phyloP scores from a whole-genome alignment of 2,329 filamentous ascomycete genomes.

The Cladophialophora exuberans region DNA sequence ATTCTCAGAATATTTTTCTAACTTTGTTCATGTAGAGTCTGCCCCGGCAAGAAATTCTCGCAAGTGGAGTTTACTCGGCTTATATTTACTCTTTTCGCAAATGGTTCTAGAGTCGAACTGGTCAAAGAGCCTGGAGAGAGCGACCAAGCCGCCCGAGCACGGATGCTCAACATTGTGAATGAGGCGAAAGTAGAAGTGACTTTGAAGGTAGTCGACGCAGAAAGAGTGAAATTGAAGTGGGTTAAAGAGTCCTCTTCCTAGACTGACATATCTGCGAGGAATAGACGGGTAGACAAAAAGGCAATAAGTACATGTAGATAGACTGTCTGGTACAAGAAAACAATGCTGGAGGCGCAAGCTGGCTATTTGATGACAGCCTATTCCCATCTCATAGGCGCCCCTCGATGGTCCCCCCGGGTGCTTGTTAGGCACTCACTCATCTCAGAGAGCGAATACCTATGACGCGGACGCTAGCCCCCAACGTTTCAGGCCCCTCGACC shows the following conservation, averaged over 20 bases:
- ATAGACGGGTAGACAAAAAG: too few relatives aligned
- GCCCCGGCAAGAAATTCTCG: slow-evolving; percentile 42
- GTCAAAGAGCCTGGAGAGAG: slow-evolving; percentile 20
- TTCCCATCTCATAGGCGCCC: neutral
- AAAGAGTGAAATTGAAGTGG: slow-evolving; percentile 21
- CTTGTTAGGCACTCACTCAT: too few relatives aligned
- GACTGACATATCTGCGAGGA: neutral
- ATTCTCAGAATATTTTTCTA: neutral
- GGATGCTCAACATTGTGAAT: slow-evolving; percentile 14
- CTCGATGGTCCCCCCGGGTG: too few relatives aligned
- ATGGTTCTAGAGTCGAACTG: slow-evolving; percentile 21
- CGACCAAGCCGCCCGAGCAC: slow-evolving; percentile 7
- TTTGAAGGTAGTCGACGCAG: slow-evolving; percentile 20
- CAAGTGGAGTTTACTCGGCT: slow-evolving; percentile 43
- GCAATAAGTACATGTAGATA: too few relatives aligned
- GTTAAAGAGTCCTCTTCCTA: neutral
- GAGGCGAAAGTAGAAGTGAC: slow-evolving; percentile 22
- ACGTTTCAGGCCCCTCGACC: too few relatives aligned
- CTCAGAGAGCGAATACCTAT: too few relatives aligned
- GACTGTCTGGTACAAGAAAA: too few relatives aligned
- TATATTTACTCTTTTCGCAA: slow-evolving; percentile 30
- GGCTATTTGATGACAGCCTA: too few relatives aligned
- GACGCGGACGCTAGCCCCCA: too few relatives aligned
- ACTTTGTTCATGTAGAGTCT: too few relatives aligned
- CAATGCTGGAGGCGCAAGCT: too few relatives aligned